A percentile compares a stretch with the other conserved stretches of the same genome.
phyloP scores from a whole-genome alignment of 345 rosid species.

The Dipteronia dyeriana region DNA sequence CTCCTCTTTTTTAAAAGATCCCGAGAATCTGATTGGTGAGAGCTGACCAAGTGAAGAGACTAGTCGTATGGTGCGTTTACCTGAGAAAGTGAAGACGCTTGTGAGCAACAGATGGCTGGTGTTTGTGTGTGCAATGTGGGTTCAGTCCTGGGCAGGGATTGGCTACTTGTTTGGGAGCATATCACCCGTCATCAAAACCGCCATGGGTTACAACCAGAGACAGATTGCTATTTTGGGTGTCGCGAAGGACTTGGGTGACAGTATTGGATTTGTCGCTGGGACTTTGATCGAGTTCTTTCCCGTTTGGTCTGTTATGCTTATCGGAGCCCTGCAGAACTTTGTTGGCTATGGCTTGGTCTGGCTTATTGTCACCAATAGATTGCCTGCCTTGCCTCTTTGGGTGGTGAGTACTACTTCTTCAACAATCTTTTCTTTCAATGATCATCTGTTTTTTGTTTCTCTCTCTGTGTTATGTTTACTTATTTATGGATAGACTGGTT shows the following conservation, averaged over 20 bases:
- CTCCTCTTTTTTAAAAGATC: not conserved
- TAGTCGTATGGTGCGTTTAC: constrained; percentile 20
- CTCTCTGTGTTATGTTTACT: no score
- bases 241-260: constrained; percentile 82
- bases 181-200: constrained; percentile 69
- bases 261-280: constrained; percentile 67
- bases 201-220: constrained; percentile 72
- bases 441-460: no score
- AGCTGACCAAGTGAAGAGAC: not conserved
- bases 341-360: constrained; percentile 74
- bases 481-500: no score
- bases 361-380: constrained; percentile 53
- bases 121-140: constrained; percentile 84
- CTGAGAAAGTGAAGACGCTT: constrained; percentile 38
- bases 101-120: constrained; percentile 73
- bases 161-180: constrained; percentile 86
- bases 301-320: constrained; percentile 53
- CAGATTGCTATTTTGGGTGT: constrained; percentile 76
- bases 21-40: not conserved
- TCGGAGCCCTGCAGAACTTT: constrained; percentile 64
- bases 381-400: constrained; percentile 79
- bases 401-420: constrained; percentile 53
- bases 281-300: constrained; percentile 62
- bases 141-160: constrained; percentile 74
- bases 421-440: no score